phyloP scores from a whole-genome alignment of 192 early-diverging fungal species.

The Coemansia sp. region DNA sequence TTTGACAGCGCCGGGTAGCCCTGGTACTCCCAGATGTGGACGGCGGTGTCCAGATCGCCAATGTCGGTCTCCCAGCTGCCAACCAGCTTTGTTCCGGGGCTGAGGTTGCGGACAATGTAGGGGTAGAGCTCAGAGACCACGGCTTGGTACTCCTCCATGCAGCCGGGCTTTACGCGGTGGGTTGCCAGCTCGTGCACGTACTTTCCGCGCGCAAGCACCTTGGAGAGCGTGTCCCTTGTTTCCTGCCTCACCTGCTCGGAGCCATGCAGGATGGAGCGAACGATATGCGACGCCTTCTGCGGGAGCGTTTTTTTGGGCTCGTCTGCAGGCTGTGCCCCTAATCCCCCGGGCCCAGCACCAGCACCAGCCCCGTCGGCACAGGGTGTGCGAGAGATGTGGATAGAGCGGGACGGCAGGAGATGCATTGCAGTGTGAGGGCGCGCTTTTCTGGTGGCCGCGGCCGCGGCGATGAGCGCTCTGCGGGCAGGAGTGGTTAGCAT shows the following conservation, averaged over 20 bases:
- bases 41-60: constrained; percentile 79
- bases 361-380: constrained; percentile 5
- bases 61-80: constrained; percentile 88
- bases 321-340: constrained; percentile 10
- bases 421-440: no score
- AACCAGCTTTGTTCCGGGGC: constrained; percentile 74
- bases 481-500: no score
- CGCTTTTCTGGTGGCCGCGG: no score
- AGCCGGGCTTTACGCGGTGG: constrained; percentile 82
- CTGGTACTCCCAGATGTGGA: constrained; percentile 93
- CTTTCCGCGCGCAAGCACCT: constrained; percentile 77
- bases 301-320: constrained; percentile 46
- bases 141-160: constrained; percentile 78
- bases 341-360: no score
- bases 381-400: not conserved
- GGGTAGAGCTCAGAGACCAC: constrained; percentile 76
- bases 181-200: constrained; percentile 85
- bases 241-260: constrained; percentile 62
- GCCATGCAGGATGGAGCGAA: constrained; percentile 70
- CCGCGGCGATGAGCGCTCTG: no score
- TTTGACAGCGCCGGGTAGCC: constrained; percentile 78
- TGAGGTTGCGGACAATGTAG: constrained; percentile 68
- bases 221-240: constrained; percentile 64
- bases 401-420: no score
- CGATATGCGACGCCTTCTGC: constrained; percentile 54